Conservation (phyloP, 169 alveolate genomes). For the Plasmodium blacklocki region DNA sequence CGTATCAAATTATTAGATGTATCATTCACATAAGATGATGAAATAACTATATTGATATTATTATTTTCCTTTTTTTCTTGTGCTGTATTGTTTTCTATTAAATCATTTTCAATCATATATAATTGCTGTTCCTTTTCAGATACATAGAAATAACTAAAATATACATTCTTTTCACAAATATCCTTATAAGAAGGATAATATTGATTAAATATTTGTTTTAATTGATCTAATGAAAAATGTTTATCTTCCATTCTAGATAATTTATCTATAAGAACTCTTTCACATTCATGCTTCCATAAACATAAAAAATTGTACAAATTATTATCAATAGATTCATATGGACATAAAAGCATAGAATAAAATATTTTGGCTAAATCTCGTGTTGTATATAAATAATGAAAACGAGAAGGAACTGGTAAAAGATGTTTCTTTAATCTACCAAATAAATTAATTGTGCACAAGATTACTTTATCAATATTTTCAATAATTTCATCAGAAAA, state of each 20-base stretch:
- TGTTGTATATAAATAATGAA: constrained; percentile 97
- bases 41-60: too few relatives aligned
- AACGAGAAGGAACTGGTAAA: constrained; percentile 93
- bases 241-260: constrained; percentile 93
- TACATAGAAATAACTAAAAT: constrained; percentile 74
- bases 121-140: constrained; percentile 69
- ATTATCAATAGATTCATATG: constrained; percentile 83
- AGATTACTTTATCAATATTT: constrained; percentile 86
- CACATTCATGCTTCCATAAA: constrained; percentile 98
- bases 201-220: constrained; percentile 48
- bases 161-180: constrained; percentile 59
- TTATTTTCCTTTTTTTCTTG: constrained; percentile 16
- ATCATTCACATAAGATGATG: neutral
- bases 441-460: constrained; percentile 94
- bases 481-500: constrained; percentile 89
- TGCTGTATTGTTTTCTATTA: constrained; percentile 26
- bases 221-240: constrained; percentile 77
- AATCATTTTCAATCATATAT: constrained; percentile 72
- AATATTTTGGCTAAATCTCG: constrained; percentile 97
- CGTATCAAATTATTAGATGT: neutral
- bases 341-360: constrained; percentile 91
- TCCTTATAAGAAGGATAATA: constrained; percentile 51
- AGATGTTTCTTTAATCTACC: constrained; percentile 81
- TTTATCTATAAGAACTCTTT: constrained; percentile 96
- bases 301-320: constrained; percentile 90